Percentiles rank a stretch among this genome's conserved stretches.
phyloP scores from a whole-genome alignment of 345 rosid species.

The Isatis tinctoria region DNA sequence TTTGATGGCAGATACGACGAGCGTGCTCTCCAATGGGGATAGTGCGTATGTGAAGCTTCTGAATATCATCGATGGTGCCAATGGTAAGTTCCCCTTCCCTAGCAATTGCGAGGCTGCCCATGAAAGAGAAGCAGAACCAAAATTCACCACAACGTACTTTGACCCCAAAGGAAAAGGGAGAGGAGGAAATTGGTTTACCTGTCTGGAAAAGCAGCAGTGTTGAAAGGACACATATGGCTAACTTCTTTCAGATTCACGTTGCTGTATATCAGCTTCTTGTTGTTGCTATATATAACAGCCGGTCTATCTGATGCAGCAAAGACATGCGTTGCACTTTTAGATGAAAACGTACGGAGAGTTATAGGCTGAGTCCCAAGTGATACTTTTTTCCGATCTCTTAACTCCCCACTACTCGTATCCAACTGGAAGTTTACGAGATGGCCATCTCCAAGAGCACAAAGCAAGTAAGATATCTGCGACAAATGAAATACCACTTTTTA shows the following conservation, averaged over 20 bases:
- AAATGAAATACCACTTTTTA: conserved; percentile 2
- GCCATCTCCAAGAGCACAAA: conserved; percentile 98
- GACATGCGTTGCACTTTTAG: conserved; percentile 81
- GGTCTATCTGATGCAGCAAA: conserved; percentile 97
- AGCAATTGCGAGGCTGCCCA: conserved; percentile 83
- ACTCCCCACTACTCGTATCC: conserved; percentile 66
- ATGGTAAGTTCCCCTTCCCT: conserved; percentile 93
- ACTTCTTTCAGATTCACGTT: conserved; percentile 97
- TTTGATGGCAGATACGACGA: conserved; percentile 92
- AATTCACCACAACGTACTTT: conserved; percentile 7
- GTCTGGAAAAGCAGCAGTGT: conserved; percentile 96
- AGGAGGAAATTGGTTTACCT: conserved; percentile 39
- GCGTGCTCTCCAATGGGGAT: conserved; percentile 94
- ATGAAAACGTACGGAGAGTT: conserved; percentile 85
- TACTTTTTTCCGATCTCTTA: conserved; percentile 80
- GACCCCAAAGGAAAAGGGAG: neutral
- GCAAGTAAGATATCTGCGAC: conserved; percentile 74
- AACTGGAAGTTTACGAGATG: conserved; percentile 81
- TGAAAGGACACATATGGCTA: conserved; percentile 93
- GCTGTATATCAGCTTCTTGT: conserved; percentile 91
- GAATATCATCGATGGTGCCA: conserved; percentile 94
- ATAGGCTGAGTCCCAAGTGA: conserved; percentile 94
- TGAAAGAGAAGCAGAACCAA: conserved; percentile 13
- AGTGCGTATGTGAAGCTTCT: conserved; percentile 97
- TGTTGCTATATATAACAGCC: conserved; percentile 85